Conservation (phyloP, 139 green algal genomes). For the Pycnococcus provasolii region DNA sequence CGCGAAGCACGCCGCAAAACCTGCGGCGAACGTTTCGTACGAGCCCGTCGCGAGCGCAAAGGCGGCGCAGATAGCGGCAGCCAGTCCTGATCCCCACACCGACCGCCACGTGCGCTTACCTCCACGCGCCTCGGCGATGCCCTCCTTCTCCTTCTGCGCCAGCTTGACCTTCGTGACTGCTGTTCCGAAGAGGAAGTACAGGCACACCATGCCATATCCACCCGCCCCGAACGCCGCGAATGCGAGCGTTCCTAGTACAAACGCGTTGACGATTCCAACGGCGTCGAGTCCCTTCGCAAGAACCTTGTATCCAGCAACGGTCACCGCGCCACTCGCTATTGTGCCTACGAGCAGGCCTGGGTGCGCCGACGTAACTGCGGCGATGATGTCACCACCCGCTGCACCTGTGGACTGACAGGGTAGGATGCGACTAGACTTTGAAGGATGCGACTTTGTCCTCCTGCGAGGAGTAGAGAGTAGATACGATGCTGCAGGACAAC, state of each 20-base stretch:
- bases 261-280: slow-evolving; percentile 7
- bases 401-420: too few species aligned
- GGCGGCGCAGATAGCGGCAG: slow-evolving; percentile 56
- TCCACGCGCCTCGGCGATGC: slow-evolving; percentile 80
- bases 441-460: too few species aligned
- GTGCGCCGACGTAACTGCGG: too few species aligned
- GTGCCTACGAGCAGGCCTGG: too few species aligned
- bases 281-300: neutral
- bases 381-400: too few species aligned
- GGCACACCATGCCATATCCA: slow-evolving; percentile 73
- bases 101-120: slow-evolving; percentile 61
- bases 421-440: too few species aligned
- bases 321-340: too few species aligned
- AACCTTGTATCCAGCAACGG: too few species aligned
- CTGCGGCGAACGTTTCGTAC: neutral
- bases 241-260: slow-evolving; percentile 52
- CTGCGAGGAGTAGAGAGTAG: too few species aligned
- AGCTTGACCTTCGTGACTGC: slow-evolving; percentile 85
- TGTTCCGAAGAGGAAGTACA: slow-evolving; percentile 76
- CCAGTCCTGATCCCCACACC: slow-evolving; percentile 82
- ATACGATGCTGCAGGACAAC: too few species aligned
- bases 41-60: slow-evolving; percentile 36
- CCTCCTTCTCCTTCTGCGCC: slow-evolving; percentile 69
- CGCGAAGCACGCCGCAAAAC: slow-evolving; percentile 14
- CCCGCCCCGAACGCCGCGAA: slow-evolving; percentile 69